phyloP scores from a whole-genome alignment of 371 early-diverging fungal genomes.

The Catenaria anguillulae region DNA sequence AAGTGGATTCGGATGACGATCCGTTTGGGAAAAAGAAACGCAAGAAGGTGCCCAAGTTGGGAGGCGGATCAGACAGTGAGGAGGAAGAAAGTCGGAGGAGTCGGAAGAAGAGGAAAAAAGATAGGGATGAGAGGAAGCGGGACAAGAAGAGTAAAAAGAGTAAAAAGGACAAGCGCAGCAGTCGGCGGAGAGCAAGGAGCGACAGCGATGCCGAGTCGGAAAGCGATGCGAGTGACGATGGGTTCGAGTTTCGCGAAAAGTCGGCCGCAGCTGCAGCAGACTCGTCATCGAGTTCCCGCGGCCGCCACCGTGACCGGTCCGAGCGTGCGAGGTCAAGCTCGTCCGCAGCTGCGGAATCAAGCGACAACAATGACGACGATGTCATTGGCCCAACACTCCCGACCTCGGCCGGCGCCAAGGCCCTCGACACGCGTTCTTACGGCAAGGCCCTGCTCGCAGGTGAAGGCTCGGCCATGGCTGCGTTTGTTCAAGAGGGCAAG shows the following conservation, averaged over 20 bases:
- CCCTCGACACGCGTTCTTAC: constrained; percentile 25
- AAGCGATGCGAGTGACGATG: neutral
- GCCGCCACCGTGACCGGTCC: too few species aligned
- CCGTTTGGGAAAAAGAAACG: neutral
- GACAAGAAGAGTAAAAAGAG: too few species aligned
- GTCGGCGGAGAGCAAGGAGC: too few species aligned
- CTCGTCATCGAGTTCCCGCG: neutral
- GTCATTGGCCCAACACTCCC: neutral
- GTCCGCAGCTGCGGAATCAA: too few species aligned
- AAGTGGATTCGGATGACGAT: neutral
- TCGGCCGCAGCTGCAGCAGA: neutral
- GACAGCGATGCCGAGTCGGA: too few species aligned
- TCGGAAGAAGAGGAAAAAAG: neutral
- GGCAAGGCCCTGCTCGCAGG: constrained; percentile 65
- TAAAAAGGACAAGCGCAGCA: neutral
- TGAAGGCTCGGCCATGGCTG: constrained; percentile 68
- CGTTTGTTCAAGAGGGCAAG: constrained; percentile 79
- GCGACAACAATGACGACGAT: neutral
- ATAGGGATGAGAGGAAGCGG: neutral
- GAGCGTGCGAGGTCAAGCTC: too few species aligned
- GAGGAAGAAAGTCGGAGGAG: too few species aligned
- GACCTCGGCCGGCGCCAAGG: neutral
- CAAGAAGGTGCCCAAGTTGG: neutral
- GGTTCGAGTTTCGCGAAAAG: neutral
- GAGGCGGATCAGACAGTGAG: too few species aligned